Conservation (phyloP, 768 basidiomycete species). For the Suillus placidus region DNA sequence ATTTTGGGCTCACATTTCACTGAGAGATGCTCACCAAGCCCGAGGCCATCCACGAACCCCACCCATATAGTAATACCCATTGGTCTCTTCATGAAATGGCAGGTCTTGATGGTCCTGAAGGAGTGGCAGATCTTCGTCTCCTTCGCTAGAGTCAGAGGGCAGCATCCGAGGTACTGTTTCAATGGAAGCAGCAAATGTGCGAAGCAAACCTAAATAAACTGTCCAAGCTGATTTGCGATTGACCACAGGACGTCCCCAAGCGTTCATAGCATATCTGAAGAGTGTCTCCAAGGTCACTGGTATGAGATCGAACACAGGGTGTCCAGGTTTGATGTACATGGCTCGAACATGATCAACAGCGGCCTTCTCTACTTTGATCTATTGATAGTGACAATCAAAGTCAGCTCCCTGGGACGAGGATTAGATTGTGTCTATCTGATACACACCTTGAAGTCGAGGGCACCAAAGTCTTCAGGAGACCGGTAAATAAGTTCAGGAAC, state of each 20-base stretch:
- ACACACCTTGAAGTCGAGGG: not conserved
- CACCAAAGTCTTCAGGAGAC: not conserved
- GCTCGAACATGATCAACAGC: too few species aligned
- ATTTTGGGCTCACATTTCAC: too few species aligned
- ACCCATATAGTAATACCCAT: not conserved
- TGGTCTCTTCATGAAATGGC: not conserved
- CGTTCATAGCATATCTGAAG: not conserved
- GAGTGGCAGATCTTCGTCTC: not conserved
- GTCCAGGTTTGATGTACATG: too few species aligned
- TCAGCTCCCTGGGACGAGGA: too few species aligned
- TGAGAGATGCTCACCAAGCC: not conserved
- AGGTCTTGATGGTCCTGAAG: not conserved
- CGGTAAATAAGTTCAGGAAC: not conserved
- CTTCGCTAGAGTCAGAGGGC: not conserved
- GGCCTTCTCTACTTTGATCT: too few species aligned
- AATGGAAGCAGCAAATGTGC: not conserved
- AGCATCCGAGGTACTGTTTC: not conserved
- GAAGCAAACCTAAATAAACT: not conserved
- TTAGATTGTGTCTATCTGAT: too few species aligned
- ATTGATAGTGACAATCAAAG: too few species aligned
- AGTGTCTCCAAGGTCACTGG: not conserved
- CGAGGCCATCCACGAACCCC: not conserved
- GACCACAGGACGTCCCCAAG: not conserved
- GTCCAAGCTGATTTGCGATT: not conserved
- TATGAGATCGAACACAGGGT: too few species aligned